Conservation (phyloP, 2,329 filamentous ascomycete genomes). For the Pseudogymnoascus sp. region DNA sequence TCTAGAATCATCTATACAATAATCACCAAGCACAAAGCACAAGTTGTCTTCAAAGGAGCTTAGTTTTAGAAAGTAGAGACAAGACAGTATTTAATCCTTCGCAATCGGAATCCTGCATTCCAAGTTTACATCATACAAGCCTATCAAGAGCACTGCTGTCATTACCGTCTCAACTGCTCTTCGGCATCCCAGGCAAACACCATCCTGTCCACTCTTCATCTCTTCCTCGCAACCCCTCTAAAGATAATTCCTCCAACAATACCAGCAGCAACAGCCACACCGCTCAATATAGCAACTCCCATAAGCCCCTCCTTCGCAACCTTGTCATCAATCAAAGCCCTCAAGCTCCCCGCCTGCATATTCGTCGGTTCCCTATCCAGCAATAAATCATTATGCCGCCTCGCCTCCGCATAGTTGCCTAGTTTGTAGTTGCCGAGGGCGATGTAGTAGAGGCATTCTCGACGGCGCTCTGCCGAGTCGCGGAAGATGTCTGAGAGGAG, state of each 20-base stretch:
- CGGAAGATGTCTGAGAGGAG: slow-evolving; percentile 96
- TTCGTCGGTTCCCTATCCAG: slow-evolving; percentile 87
- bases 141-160: slow-evolving; percentile 6
- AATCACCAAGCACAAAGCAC: not conserved
- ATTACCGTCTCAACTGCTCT: not conserved
- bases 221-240: slow-evolving; percentile 57
- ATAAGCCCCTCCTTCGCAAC: slow-evolving; percentile 90
- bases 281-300: slow-evolving; percentile 90
- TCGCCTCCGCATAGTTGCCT: slow-evolving; percentile 90
- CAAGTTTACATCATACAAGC: not conserved
- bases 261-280: slow-evolving; percentile 86
- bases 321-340: slow-evolving; percentile 86
- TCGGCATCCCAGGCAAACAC: not conserved
- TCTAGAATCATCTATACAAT: not conserved
- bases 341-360: slow-evolving; percentile 79
- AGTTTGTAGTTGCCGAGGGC: slow-evolving; percentile 97
- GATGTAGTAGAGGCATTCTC: slow-evolving; percentile 97
- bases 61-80: not conserved
- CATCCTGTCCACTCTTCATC: slow-evolving; percentile 14
- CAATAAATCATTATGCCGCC: slow-evolving; percentile 88
- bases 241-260: slow-evolving; percentile 83
- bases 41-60: not conserved
- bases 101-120: not conserved
- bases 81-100: not conserved
- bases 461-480: slow-evolving; percentile 79